Evolutionary conservation across 2,329 filamentous ascomycete species (phyloP).

Genomic region (Orbilia ellipsospora): DNA sequence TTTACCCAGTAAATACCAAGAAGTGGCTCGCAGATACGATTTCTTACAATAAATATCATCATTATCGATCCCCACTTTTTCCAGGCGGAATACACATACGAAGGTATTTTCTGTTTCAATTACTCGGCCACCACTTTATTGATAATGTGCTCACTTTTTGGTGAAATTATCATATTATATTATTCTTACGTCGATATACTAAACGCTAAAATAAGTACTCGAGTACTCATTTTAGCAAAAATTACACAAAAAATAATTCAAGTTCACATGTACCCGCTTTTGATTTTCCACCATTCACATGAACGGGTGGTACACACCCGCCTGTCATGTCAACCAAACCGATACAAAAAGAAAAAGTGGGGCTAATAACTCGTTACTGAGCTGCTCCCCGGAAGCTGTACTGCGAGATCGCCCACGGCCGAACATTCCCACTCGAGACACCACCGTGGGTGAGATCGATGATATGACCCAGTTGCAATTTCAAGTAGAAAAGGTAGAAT

Average conservation of each 20-base stretch:
- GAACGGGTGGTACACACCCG: conserved; percentile 8
- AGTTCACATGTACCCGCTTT: conserved; percentile 34
- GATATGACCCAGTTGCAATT: background rate
- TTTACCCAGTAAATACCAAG: conserved; percentile 17
- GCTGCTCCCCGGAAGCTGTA: conserved; percentile 1
- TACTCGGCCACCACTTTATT: too few relatives aligned
- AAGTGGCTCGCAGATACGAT: conserved; percentile 23
- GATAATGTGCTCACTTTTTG: too few relatives aligned
- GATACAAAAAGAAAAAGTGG: conserved; percentile 24
- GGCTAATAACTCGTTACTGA: background rate
- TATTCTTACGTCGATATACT: conserved; percentile 13
- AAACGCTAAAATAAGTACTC: background rate
- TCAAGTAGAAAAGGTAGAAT: conserved; percentile 6
- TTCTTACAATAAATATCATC: background rate
- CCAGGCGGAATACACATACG: conserved; percentile 6
- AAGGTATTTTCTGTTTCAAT: background rate
- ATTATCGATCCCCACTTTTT: conserved; percentile 17
- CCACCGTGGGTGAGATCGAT: background rate
- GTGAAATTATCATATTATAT: background rate
- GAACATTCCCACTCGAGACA: conserved; percentile 51
- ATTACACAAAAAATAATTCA: conserved; percentile 10
- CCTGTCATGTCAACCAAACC: background rate
- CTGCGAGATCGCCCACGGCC: conserved; percentile 43
- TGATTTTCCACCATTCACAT: conserved; percentile 56
- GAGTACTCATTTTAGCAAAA: conserved; percentile 38